Evolutionary conservation across 768 basidiomycete genomes (phyloP).

Genomic region (Suillus bovinus): DNA sequence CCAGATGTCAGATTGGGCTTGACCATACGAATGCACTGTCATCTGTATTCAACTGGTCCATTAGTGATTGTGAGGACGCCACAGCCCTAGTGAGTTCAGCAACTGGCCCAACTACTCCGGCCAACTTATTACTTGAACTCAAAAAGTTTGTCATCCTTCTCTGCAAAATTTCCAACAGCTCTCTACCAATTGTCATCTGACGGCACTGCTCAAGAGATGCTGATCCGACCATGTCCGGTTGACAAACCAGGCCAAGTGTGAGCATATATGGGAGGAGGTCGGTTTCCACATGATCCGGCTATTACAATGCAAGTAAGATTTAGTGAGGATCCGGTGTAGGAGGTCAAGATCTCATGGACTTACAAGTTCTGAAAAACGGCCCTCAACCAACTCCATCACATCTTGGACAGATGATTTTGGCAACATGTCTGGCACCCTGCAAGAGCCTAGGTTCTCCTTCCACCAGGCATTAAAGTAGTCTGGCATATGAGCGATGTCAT

Average conservation of each 20-base stretch:
- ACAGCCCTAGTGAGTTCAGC: not conserved
- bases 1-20: no score
- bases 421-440: not conserved
- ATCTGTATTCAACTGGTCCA: not conserved
- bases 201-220: no score
- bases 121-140: not conserved
- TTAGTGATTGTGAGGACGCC: not conserved
- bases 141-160: no score
- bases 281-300: no score
- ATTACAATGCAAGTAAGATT: not conserved
- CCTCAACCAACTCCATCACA: not conserved
- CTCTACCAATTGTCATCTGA: no score
- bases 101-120: not conserved
- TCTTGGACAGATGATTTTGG: not conserved
- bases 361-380: not conserved
- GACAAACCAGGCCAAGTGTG: no score
- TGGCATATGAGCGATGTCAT: not conserved
- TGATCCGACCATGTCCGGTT: no score
- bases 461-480: slow-evolving; percentile 2
- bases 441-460: not conserved
- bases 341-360: not conserved
- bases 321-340: not conserved
- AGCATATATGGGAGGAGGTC: no score
- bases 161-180: no score
- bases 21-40: no score